These are phyloP conservation scores for Fusarium xyrophilum DNA, from an alignment of 2,329 filamentous ascomycete genomes.

Conservation along the genomic window DNA sequence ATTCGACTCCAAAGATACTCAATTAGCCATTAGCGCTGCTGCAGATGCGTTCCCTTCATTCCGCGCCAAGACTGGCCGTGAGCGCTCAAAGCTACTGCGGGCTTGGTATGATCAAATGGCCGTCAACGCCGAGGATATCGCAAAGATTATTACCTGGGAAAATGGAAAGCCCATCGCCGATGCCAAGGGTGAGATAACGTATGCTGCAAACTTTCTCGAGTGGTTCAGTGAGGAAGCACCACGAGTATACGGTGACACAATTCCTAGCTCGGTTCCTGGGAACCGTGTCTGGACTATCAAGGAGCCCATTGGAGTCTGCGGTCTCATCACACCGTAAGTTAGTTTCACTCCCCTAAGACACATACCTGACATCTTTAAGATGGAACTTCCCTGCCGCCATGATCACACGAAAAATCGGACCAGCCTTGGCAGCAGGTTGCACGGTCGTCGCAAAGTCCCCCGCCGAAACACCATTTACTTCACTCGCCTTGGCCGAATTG, in stretches of 20 bases:
- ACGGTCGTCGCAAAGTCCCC: slow-evolving; percentile 93
- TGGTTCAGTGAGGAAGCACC: slow-evolving; percentile 85
- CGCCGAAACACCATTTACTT: slow-evolving; percentile 89
- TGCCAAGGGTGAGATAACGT: slow-evolving; percentile 73
- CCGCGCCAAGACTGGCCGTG: slow-evolving; percentile 73
- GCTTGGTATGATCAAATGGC: slow-evolving; percentile 84
- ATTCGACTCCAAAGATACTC: slow-evolving; percentile 78
- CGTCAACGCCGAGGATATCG: slow-evolving; percentile 80
- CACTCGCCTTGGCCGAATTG: slow-evolving; percentile 85
- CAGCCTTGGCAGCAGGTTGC: slow-evolving; percentile 90
- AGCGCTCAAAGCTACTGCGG: slow-evolving; percentile 75
- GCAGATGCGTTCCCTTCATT: slow-evolving; percentile 76
- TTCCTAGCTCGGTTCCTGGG: slow-evolving; percentile 71
- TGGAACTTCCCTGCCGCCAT: slow-evolving; percentile 89
- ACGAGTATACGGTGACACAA: slow-evolving; percentile 75
- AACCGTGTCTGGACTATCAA: slow-evolving; percentile 81
- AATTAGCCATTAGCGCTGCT: slow-evolving; percentile 84
- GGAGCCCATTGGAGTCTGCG: slow-evolving; percentile 84
- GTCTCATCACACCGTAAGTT: slow-evolving; percentile 74
- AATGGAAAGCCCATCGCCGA: slow-evolving; percentile 86
- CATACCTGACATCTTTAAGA: slow-evolving; percentile 41
- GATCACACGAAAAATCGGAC: slow-evolving; percentile 74
- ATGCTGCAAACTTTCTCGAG: slow-evolving; percentile 78
- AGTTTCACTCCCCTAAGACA: background rate
- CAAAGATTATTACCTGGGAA: slow-evolving; percentile 85